phyloP scores from a whole-genome alignment of 345 rosid genomes.

The sweet orange (Citrus sinensis) region DVS_A1.0 CM039165.1:21493501-21494000 shows the following conservation, averaged over 20 bases:
- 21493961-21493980: slow-evolving; percentile 84
- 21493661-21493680: not conserved
- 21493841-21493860: slow-evolving; percentile 61
- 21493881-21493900: slow-evolving; percentile 86
- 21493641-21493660: slow-evolving; percentile 61
- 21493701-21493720: not conserved
- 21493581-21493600: slow-evolving; percentile 74
- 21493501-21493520: slow-evolving; percentile 71
- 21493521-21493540: slow-evolving; percentile 44
- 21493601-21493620: slow-evolving; percentile 73
- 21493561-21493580: slow-evolving; percentile 40
- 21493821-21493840: slow-evolving; percentile 80
- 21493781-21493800: slow-evolving; percentile 48
- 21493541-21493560: slow-evolving; percentile 35
- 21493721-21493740: not conserved
- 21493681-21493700: slow-evolving; percentile 1
- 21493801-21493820: slow-evolving; percentile 59
- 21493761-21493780: slow-evolving; percentile 66
- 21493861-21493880: slow-evolving; percentile 74
- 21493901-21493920: slow-evolving; percentile 75
- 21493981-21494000: slow-evolving; percentile 93
- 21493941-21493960: slow-evolving; percentile 88
- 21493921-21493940: slow-evolving; percentile 89
- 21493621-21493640: slow-evolving; percentile 59
- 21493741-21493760: not conserved